phyloP scores from a whole-genome alignment of 2,329 filamentous ascomycete genomes.

The Aspergillus tamarii region DNA sequence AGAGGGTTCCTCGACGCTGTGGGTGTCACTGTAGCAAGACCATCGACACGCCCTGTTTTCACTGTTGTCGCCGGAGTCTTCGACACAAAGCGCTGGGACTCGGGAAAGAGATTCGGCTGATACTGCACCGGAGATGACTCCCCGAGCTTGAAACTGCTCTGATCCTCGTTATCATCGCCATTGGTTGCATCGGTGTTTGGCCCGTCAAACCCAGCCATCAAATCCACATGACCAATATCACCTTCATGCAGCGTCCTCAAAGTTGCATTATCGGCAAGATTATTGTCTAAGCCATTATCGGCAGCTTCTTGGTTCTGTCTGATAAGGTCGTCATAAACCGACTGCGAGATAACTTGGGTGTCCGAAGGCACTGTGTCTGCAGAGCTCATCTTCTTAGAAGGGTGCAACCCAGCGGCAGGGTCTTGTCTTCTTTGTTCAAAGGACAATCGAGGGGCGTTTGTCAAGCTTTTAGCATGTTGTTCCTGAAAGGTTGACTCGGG shows the following conservation, averaged over 20 bases:
- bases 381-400: constrained; percentile 36
- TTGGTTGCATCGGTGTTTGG: constrained; percentile 25
- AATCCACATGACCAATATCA: constrained; percentile 48
- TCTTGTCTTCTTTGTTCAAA: constrained; percentile 20
- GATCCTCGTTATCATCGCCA: constrained; percentile 56
- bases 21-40: constrained; percentile 40
- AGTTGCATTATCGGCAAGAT: constrained; percentile 36
- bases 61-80: constrained; percentile 45
- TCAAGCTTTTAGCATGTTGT: constrained; percentile 26
- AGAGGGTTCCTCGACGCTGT: constrained; percentile 48
- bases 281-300: constrained; percentile 26
- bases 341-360: constrained; percentile 51
- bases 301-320: constrained; percentile 38
- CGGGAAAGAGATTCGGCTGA: constrained; percentile 47
- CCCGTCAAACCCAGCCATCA: constrained; percentile 43
- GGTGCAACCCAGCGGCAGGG: constrained; percentile 22
- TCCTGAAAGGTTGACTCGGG: constrained; percentile 9
- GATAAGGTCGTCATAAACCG: constrained; percentile 46
- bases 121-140: constrained; percentile 43
- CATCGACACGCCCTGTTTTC: constrained; percentile 36
- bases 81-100: constrained; percentile 50
- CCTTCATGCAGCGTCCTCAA: constrained; percentile 45
- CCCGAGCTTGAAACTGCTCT: constrained; percentile 34
- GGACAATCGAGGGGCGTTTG: constrained; percentile 17
- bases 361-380: constrained; percentile 41